Base-by-base conservation (phyloP, 163 green algal species). In the Chlorella variabilis region DNA sequence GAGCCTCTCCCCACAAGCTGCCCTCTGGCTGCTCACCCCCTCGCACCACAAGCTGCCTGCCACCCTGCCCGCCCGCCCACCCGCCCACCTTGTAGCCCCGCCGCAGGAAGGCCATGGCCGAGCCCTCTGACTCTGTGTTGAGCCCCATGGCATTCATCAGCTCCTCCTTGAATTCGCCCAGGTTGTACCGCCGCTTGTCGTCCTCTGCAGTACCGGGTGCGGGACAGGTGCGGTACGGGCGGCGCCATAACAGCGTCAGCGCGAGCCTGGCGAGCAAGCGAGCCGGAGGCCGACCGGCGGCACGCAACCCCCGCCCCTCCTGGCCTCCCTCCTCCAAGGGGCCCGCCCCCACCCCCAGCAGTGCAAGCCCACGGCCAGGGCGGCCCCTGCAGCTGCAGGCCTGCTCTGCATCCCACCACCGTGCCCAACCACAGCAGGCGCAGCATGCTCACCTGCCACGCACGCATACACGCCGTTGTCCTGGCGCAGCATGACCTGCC, bases 401-500 rank as follows among this genome's bases (percentile, higher is more conserved):
- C n/a, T n/a, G n/a, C n/a, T n/a, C 54, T 8, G 5, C 45, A 11
- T 2, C 4, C 23, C 29, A 8, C 41, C 42, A n/a, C 25, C 68
- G 2, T 48, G 31, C 68, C 49, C n/a, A 41, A 18, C 1, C 8
- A 31, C 59, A 31, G 51, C 59, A 5, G 29, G n/a, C 27, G 59
- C 5, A 67, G 59, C 18, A 11, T 13, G 27, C 78, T 29, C 68
- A 84, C 78, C 78, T 13, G 96, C 96, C 38, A 99, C 94, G 86
- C 96, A 99, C 0, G 92, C 95, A 65, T 98, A 98, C 54, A 93
- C 88, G 9, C 93, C 95, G 36, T 87, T 92, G 90, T 97, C 91
- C 89, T 98, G 93, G 77, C 94, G 93, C 54, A 98, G 88, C 96
- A 98, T 97, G 58, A 97, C 95, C 91, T 99, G 96, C 96, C 96